A percentile compares a stretch with the other conserved stretches of the same genome.
These are phyloP conservation scores for Linnemannia hyalina DNA, from an alignment of 192 early-diverging fungal genomes.

Conservation along the genomic window DNA sequence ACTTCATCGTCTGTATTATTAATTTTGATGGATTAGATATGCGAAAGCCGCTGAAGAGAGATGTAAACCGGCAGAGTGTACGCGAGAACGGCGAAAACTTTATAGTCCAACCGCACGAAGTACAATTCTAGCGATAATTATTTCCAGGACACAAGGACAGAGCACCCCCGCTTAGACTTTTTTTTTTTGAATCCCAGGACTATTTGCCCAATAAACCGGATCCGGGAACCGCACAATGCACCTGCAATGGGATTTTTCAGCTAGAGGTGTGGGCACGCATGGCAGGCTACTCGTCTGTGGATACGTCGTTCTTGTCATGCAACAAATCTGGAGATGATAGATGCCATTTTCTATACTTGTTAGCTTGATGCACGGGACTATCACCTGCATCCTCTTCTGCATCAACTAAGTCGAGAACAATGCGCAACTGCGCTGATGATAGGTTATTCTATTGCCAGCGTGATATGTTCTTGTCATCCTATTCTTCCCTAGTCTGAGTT, in stretches of 20 bases:
- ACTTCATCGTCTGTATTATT: neutral
- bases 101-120: constrained; percentile 61
- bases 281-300: neutral
- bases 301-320: neutral
- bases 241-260: neutral
- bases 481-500: too few relatives aligned
- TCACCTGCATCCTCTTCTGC: neutral
- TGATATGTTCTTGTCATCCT: neutral
- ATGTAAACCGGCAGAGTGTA: constrained; percentile 75
- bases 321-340: neutral
- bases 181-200: too few relatives aligned
- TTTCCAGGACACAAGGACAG: neutral
- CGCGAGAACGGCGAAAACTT: constrained; percentile 67
- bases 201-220: constrained; percentile 1
- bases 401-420: neutral
- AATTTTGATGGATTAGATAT: constrained; percentile 76
- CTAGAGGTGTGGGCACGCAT: neutral
- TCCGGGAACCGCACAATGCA: too few relatives aligned
- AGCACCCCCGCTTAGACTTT: neutral
- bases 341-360: neutral
- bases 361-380: neutral
- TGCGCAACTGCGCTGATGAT: neutral
- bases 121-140: constrained; percentile 17
- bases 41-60: constrained; percentile 92
- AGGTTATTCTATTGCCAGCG: neutral